Percentiles rank a stretch among this genome's conserved stretches.
Conservation (phyloP, 768 basidiomycete genomes). For the Cystofilobasidium ferigula region DNA sequence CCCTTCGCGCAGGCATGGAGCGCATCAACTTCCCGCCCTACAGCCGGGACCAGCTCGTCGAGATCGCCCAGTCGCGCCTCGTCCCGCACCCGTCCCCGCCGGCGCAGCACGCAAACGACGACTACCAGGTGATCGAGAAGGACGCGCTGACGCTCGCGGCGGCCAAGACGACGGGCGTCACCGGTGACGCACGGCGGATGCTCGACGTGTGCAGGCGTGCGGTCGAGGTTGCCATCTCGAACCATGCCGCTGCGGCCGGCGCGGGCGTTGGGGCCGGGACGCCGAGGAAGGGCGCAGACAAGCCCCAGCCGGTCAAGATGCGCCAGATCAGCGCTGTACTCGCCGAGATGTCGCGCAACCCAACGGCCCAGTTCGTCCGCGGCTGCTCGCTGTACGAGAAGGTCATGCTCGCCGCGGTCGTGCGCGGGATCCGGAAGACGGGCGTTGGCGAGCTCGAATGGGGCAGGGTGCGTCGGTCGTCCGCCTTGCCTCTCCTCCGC, state of each 20-base stretch:
- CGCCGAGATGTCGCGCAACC: slow-evolving; percentile 78
- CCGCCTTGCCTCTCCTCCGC: background rate
- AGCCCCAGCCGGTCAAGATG: slow-evolving; percentile 46
- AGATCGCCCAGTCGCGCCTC: slow-evolving; percentile 77
- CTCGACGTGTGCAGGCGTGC: slow-evolving; percentile 86
- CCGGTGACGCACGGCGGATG: slow-evolving; percentile 85
- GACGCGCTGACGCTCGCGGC: slow-evolving; percentile 81
- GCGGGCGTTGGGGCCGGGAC: slow-evolving; percentile 29
- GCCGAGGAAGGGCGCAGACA: background rate
- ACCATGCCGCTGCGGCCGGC: slow-evolving; percentile 26
- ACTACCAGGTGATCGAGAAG: slow-evolving; percentile 44
- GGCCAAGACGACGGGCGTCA: slow-evolving; percentile 65
- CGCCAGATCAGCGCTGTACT: slow-evolving; percentile 70
- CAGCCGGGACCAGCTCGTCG: slow-evolving; percentile 59
- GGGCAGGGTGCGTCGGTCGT: slow-evolving; percentile 53
- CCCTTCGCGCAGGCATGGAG: slow-evolving; percentile 56
- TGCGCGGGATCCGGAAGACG: slow-evolving; percentile 69
- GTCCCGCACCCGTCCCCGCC: slow-evolving; percentile 37
- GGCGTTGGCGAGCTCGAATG: slow-evolving; percentile 82
- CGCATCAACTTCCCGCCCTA: slow-evolving; percentile 90
- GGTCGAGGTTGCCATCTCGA: slow-evolving; percentile 56
- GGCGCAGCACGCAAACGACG: slow-evolving; percentile 41
- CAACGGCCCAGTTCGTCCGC: slow-evolving; percentile 68
- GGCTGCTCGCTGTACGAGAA: slow-evolving; percentile 80
- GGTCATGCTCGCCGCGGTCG: slow-evolving; percentile 69